These are phyloP conservation scores for Periconia digitata DNA, from an alignment of 2,329 filamentous ascomycete species.

Conservation along the genomic window DNA sequence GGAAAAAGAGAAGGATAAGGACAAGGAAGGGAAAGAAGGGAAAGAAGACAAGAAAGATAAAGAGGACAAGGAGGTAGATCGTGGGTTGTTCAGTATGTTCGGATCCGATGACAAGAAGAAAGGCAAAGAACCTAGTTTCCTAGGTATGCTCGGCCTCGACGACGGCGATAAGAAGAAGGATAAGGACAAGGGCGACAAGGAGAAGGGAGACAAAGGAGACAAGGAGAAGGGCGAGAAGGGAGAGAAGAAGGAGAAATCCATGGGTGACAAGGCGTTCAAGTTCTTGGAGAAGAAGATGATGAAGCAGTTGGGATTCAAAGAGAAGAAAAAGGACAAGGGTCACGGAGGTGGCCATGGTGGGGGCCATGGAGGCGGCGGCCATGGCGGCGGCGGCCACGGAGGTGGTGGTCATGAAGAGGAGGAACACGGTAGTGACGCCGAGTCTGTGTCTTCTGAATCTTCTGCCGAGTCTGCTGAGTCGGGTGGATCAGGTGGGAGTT, in stretches of 20 bases:
- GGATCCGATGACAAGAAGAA: neutral
- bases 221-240: neutral
- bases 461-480: neutral
- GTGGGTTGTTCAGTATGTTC: neutral
- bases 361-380: neutral
- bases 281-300: conserved; percentile 4
- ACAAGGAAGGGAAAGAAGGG: neutral
- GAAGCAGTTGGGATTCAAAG: conserved; percentile 1
- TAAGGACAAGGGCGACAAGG: neutral
- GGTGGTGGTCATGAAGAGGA: neutral
- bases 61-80: neutral
- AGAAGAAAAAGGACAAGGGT: neutral
- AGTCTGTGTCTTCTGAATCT: neutral
- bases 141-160: neutral
- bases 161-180: neutral
- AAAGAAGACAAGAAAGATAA: neutral
- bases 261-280: neutral
- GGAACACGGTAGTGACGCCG: neutral
- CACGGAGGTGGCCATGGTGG: neutral
- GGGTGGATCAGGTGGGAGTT: neutral
- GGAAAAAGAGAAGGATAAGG: neutral
- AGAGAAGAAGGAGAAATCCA: neutral
- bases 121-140: neutral
- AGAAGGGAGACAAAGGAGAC: neutral
- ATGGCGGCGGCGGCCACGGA: neutral